Evolutionary conservation across 2,329 filamentous ascomycete species (phyloP).

Genomic region (Didymella keratinophila): DNA sequence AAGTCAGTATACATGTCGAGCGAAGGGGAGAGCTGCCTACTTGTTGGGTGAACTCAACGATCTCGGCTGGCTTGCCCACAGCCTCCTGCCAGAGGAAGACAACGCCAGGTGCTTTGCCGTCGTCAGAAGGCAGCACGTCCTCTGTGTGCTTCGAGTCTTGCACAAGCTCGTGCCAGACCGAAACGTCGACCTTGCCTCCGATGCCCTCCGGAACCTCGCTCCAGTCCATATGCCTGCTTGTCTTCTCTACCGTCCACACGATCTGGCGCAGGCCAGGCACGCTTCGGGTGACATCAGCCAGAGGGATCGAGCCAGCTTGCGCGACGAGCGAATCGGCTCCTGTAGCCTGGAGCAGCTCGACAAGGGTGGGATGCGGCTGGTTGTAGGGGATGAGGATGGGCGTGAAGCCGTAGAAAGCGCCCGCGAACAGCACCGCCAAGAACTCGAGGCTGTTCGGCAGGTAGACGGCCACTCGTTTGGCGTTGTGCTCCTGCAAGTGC

Average conservation of each 20-base stretch:
- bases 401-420: slow-evolving; percentile 86
- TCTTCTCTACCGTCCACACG: slow-evolving; percentile 91
- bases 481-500: slow-evolving; percentile 72
- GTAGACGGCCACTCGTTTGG: slow-evolving; percentile 83
- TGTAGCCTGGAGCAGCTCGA: slow-evolving; percentile 74
- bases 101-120: slow-evolving; percentile 60
- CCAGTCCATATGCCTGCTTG: slow-evolving; percentile 94
- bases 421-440: slow-evolving; percentile 80
- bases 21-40: slow-evolving; percentile 47
- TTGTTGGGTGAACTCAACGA: slow-evolving; percentile 80
- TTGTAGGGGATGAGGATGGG: slow-evolving; percentile 87
- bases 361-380: slow-evolving; percentile 71
- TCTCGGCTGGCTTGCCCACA: slow-evolving; percentile 62
- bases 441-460: slow-evolving; percentile 93
- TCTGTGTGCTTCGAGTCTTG: slow-evolving; percentile 66
- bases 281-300: slow-evolving; percentile 73
- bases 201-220: slow-evolving; percentile 83
- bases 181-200: slow-evolving; percentile 76
- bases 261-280: slow-evolving; percentile 76
- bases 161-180: slow-evolving; percentile 92
- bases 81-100: slow-evolving; percentile 72
- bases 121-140: slow-evolving; percentile 69
- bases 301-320: slow-evolving; percentile 84
- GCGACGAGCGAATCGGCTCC: slow-evolving; percentile 84
- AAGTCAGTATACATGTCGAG: slow-evolving; percentile 18